A percentile compares a stretch with the other conserved stretches of the same genome.
Evolutionary conservation across 495 filamentous ascomycete genomes (phyloP).

Genomic region (Annulohypoxylon stygium): DNA sequence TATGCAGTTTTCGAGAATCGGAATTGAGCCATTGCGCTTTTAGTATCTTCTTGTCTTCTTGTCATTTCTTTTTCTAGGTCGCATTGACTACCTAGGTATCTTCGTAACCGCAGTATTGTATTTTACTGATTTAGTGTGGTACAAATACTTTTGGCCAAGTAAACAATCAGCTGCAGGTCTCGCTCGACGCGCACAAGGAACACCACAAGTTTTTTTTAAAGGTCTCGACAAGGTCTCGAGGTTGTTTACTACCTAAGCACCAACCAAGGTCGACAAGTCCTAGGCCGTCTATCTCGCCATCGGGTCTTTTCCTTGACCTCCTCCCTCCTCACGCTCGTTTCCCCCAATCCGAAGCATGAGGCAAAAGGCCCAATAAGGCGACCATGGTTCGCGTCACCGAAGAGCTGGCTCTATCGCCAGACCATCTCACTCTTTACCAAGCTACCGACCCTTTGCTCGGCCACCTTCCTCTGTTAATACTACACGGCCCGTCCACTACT

Average conservation of each 20-base stretch:
- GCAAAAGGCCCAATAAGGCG: conserved; percentile 59
- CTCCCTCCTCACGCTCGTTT: conserved; percentile 41
- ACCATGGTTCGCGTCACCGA: conserved; percentile 77
- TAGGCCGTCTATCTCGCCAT: conserved; percentile 26
- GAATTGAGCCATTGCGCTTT: conserved; percentile 28
- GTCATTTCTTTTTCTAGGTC: conserved; percentile 1
- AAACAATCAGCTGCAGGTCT: conserved; percentile 42
- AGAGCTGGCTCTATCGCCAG: conserved; percentile 76
- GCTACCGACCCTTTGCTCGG: conserved; percentile 81
- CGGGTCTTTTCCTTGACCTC: conserved; percentile 42
- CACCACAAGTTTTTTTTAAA: conserved; percentile 18
- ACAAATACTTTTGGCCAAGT: conserved; percentile 27
- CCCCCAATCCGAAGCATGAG: conserved; percentile 47
- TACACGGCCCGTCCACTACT: conserved; percentile 86
- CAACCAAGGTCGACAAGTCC: conserved; percentile 22
- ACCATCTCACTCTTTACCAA: conserved; percentile 84
- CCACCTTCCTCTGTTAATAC: conserved; percentile 79
- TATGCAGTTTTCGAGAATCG: conserved; percentile 25
- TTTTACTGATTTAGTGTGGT: conserved; percentile 24
- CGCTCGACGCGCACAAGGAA: conserved; percentile 44
- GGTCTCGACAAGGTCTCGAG: too few species aligned
- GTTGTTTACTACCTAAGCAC: too few species aligned
- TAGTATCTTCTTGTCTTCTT: conserved; percentile 14
- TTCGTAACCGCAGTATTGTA: conserved; percentile 15
- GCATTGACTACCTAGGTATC: conserved; percentile 11